These are phyloP conservation scores for Cladophialophora carrionii DNA, from an alignment of 2,329 filamentous ascomycete genomes.

Conservation along the genomic window DNA sequence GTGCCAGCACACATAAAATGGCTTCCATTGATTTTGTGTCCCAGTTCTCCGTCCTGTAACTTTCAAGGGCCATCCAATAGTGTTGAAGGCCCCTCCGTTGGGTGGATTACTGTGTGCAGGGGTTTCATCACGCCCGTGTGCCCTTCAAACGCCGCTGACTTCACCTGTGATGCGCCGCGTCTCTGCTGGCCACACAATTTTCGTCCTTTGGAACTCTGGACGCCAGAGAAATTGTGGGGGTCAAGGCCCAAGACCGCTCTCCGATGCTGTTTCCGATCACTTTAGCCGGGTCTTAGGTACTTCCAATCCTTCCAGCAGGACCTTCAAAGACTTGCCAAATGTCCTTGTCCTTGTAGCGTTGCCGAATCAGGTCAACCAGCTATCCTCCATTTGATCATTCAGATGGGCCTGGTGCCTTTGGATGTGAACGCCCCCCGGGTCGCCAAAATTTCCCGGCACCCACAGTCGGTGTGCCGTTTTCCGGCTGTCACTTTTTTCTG, in stretches of 20 bases:
- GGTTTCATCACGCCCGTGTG: background rate
- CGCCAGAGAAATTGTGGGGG: constrained; percentile 2
- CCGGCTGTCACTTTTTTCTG: constrained; percentile 7
- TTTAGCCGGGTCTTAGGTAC: too few species aligned
- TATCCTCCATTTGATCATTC: background rate
- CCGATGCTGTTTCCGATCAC: background rate
- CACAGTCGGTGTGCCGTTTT: constrained; percentile 17
- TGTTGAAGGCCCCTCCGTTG: background rate
- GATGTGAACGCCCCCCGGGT: background rate
- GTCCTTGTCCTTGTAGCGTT: background rate
- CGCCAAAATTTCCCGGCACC: background rate
- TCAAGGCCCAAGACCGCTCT: background rate
- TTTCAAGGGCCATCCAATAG: background rate
- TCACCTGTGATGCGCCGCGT: constrained; percentile 10
- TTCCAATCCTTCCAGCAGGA: background rate
- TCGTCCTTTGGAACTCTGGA: background rate
- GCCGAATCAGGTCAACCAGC: background rate
- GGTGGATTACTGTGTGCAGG: constrained; percentile 28
- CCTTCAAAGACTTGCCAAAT: background rate
- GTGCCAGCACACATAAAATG: background rate
- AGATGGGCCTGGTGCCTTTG: background rate
- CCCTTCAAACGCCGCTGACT: constrained; percentile 22
- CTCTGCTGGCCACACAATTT: background rate
- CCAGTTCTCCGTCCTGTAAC: background rate
- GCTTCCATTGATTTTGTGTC: background rate